Evolutionary conservation across 169 alveolate species (phyloP).

Genomic region (Plasmodium fragile): DNA sequence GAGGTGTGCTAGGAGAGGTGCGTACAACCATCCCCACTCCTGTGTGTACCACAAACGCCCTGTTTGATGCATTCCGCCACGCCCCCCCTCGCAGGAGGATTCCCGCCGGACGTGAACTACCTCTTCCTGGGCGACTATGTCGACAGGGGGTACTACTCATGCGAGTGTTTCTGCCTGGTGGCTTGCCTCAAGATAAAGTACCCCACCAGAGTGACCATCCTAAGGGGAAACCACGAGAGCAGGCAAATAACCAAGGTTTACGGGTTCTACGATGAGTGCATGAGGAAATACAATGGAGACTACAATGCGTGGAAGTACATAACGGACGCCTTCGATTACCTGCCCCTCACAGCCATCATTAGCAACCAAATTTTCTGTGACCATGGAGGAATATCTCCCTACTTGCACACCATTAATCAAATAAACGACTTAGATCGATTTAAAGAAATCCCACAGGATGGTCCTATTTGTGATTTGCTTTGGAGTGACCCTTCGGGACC

Average conservation of each 20-base stretch:
- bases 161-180: slow-evolving; percentile 94
- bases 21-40: background rate
- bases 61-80: background rate
- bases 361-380: slow-evolving; percentile 95
- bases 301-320: slow-evolving; percentile 96
- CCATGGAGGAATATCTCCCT: slow-evolving; percentile 99
- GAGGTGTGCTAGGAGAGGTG: background rate
- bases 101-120: slow-evolving; percentile 96
- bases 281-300: slow-evolving; percentile 95
- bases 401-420: slow-evolving; percentile 94
- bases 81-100: slow-evolving; percentile 79
- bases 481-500: slow-evolving; percentile 98
- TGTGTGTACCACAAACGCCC: too few species aligned
- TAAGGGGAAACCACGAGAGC: slow-evolving; percentile 98
- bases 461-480: slow-evolving; percentile 98
- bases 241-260: slow-evolving; percentile 97
- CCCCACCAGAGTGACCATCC: slow-evolving; percentile 89
- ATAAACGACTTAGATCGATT: slow-evolving; percentile 88
- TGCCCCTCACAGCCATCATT: slow-evolving; percentile 96
- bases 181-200: slow-evolving; percentile 94
- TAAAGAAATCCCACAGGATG: slow-evolving; percentile 97
- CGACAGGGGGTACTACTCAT: slow-evolving; percentile 97
- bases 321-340: slow-evolving; percentile 96
- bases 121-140: slow-evolving; percentile 98
- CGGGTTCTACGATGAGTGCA: slow-evolving; percentile 98